Conservation (phyloP, 495 filamentous ascomycete genomes). For the Gamarada debralockiae region DNA sequence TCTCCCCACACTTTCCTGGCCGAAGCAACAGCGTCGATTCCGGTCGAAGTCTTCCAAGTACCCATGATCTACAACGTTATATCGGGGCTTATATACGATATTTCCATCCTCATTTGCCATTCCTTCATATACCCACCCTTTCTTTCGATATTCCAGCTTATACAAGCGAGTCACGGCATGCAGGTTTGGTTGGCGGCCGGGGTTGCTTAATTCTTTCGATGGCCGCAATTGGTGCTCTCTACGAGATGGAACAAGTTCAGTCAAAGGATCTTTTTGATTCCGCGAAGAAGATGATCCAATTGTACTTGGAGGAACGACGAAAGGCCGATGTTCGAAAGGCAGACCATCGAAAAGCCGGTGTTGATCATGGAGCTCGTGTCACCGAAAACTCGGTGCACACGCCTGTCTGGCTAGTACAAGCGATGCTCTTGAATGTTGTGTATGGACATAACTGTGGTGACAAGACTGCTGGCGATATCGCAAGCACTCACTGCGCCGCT, state of each 20-base stretch:
- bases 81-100: constrained; percentile 89
- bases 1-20: constrained; percentile 50
- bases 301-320: constrained; percentile 89
- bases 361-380: constrained; percentile 40
- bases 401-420: constrained; percentile 95
- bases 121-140: constrained; percentile 88
- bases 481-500: constrained; percentile 85
- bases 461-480: constrained; percentile 84
- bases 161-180: constrained; percentile 50
- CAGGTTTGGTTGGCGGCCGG: constrained; percentile 71
- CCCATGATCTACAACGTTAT: constrained; percentile 89
- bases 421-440: constrained; percentile 94
- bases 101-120: constrained; percentile 93
- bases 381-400: constrained; percentile 71
- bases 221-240: constrained; percentile 93
- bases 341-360: constrained; percentile 56
- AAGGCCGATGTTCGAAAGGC: constrained; percentile 85
- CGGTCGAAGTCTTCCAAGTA: constrained; percentile 65
- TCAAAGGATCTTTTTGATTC: constrained; percentile 89
- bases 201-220: constrained; percentile 93
- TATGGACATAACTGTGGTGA: constrained; percentile 96
- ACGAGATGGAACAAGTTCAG: constrained; percentile 74
- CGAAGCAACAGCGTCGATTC: constrained; percentile 48
- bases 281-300: constrained; percentile 90
- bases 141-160: constrained; percentile 77